Base-by-base conservation (phyloP, 2,329 filamentous ascomycete genomes). In the Cercospora sp. region DNA sequence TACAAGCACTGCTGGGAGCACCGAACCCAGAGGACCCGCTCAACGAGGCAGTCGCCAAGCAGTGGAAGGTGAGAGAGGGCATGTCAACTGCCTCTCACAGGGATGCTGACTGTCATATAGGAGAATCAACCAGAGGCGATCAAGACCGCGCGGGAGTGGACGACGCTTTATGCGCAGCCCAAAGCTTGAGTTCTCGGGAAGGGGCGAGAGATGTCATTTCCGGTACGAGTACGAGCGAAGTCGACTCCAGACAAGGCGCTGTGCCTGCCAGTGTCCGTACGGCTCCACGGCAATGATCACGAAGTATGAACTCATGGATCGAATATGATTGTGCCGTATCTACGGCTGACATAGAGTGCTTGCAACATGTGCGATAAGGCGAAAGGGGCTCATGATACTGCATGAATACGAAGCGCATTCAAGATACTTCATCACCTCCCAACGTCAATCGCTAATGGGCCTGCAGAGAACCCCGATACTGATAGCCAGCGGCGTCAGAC, bases 21-120 rank as follows among this genome's bases (percentile, higher is more conserved):
- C 95, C 95, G 13, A 99, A 99, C 81, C 95, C 96, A 31, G 95
- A 99, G 77, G 95, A 99, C 78, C 96, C 95, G n/a, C 88, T 99
- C 51, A 96, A 95, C 60, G 96, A 97, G 78, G 94, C 99, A 73
- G 95, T 99, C 51, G 95, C 95, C 39, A 96, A 98, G 84, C 90
- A 91, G 78, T 99, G 95, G 95, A 97, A 98, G 75, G 76, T 77
- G 64, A 58, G 70, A 30, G 13, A 33, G 16, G 65, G 16, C 12
- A 36, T 31, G 20, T 48, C 20, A n/a, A 62, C 45, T 45, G 36
- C 8, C 18, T 30, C 3, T 5, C 62, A 5, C 2, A 8, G 18
- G 31, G 9, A 59, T 57, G 31, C 66, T 74, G 64, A 75, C 66
- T 36, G 6, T n/a, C 42, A 28, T 31, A 13, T 58, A 78, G 84